Conservation (phyloP, 345 rosid species). For the Adansonia digitata region DNA sequence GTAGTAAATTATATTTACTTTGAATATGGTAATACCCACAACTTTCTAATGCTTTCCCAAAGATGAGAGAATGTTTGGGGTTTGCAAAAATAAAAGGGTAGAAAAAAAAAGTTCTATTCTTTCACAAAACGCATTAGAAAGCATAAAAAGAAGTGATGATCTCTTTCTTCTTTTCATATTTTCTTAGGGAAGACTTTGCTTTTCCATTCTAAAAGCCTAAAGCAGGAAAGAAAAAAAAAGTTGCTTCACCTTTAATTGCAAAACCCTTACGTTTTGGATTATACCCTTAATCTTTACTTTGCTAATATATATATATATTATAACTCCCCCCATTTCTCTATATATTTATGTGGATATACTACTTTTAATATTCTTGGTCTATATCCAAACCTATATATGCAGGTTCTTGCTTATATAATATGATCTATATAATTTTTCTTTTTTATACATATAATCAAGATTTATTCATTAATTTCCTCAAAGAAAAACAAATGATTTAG, state of each 20-base stretch:
- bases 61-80: constrained; percentile 44
- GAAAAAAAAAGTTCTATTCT: constrained; percentile 29
- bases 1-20: constrained; percentile 7
- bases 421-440: too few species aligned
- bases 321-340: neutral
- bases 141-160: constrained; percentile 45
- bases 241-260: constrained; percentile 51
- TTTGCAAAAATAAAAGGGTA: constrained; percentile 19
- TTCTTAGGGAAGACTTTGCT: constrained; percentile 39
- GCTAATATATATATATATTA: neutral
- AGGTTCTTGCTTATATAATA: too few species aligned
- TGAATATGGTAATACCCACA: constrained; percentile 6
- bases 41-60: constrained; percentile 34
- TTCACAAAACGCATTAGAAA: constrained; percentile 31
- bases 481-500: too few species aligned
- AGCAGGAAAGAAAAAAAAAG: constrained; percentile 23
- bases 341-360: neutral
- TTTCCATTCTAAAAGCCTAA: constrained; percentile 36
- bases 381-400: too few species aligned
- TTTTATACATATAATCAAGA: neutral
- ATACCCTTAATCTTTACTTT: constrained; percentile 14
- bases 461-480: neutral
- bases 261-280: constrained; percentile 43
- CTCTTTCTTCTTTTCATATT: constrained; percentile 29
- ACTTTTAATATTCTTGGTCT: too few species aligned